A percentile compares a stretch with the other conserved stretches of the same genome.
Conservation (phyloP, 116 monocot species). For the Iris pallida region DNA sequence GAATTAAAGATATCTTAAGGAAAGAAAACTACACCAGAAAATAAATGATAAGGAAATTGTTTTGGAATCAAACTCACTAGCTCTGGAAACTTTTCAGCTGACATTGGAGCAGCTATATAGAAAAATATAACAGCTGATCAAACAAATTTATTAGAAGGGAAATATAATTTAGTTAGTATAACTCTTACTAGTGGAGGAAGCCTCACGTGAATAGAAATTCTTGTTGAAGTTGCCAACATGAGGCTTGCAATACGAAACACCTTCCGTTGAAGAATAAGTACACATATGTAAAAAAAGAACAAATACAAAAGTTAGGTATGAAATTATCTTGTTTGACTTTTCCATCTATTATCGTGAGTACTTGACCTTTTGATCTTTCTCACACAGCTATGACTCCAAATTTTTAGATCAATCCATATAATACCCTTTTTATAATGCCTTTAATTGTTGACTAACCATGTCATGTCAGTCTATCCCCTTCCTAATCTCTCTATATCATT, state of each 20-base stretch:
- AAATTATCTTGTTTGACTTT: too few species aligned
- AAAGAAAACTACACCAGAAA: background rate
- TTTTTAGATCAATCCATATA: too few species aligned
- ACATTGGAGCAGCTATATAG: slow-evolving; percentile 53
- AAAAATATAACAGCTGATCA: background rate
- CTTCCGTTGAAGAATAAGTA: slow-evolving; percentile 74
- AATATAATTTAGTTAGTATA: background rate
- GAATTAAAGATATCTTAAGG: background rate
- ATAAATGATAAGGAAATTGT: background rate
- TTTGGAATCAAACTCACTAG: slow-evolving; percentile 34
- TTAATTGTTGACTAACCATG: too few species aligned
- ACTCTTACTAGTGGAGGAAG: slow-evolving; percentile 4
- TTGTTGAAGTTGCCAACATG: slow-evolving; percentile 75
- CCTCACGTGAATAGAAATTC: slow-evolving; percentile 76
- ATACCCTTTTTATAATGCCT: too few species aligned
- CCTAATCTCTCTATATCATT: too few species aligned
- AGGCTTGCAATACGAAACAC: slow-evolving; percentile 77
- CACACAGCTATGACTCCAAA: too few species aligned
- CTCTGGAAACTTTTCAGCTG: slow-evolving; percentile 57
- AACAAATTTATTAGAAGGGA: background rate
- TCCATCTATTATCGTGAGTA: too few species aligned
- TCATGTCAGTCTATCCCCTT: too few species aligned
- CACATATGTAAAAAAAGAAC: slow-evolving; percentile 33
- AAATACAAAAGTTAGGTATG: too few species aligned
- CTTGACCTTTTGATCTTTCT: too few species aligned